Conservation (phyloP, 768 basidiomycete species). For the Trametes villosa region DNA sequence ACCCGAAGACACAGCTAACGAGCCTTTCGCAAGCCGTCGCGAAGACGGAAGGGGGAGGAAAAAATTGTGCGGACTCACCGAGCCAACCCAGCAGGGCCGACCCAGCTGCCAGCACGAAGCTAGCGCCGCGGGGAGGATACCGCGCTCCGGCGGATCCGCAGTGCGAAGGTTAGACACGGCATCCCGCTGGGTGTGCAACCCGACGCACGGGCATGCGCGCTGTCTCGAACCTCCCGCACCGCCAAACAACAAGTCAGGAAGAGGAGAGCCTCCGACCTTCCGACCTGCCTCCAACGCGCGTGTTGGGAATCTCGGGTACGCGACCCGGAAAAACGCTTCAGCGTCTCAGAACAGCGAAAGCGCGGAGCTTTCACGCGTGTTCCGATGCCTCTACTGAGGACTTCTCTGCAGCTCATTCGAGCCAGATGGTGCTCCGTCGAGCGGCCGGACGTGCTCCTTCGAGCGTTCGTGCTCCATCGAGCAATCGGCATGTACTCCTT, state of each 20-base stretch:
- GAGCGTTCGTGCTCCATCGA: too few relatives aligned
- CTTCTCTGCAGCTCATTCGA: too few relatives aligned
- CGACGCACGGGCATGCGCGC: neutral
- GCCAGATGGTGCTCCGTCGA: too few relatives aligned
- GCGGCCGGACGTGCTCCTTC: too few relatives aligned
- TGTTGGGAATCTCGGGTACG: slow-evolving; percentile 9
- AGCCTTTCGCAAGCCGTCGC: slow-evolving; percentile 30
- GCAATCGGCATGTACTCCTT: too few relatives aligned
- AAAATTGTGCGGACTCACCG: slow-evolving; percentile 38
- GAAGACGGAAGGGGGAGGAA: slow-evolving; percentile 37
- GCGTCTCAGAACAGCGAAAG: neutral
- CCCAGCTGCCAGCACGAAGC: slow-evolving; percentile 2
- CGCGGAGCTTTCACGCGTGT: neutral
- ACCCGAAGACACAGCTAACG: slow-evolving; percentile 20
- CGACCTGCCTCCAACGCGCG: slow-evolving; percentile 3
- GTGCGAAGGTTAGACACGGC: neutral
- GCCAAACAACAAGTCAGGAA: neutral
- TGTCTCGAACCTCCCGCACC: neutral
- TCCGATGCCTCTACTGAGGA: too few relatives aligned
- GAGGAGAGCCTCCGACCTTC: neutral
- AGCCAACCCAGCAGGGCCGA: neutral
- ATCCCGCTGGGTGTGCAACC: neutral
- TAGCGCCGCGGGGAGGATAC: slow-evolving; percentile 2
- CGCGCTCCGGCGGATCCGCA: neutral
- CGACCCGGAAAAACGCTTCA: neutral